Percentiles rank a stretch among this genome's conserved stretches.
phyloP scores from a whole-genome alignment of 805 yeast species.

The Kodamaea lidongshanica region DNA sequence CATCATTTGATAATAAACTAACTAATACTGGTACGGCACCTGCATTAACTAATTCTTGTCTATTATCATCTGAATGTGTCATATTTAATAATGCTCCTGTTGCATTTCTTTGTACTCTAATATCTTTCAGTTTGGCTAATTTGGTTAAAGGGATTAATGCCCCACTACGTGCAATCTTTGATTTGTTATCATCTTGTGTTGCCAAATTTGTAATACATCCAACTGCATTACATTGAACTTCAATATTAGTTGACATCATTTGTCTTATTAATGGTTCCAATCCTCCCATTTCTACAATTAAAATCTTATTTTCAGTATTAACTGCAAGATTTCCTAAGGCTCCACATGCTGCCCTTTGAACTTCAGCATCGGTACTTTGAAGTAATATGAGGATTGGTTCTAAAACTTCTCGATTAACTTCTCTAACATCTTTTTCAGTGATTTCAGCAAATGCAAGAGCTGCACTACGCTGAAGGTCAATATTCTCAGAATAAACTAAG shows the following conservation, averaged over 20 bases:
- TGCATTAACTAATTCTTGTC: slow-evolving; percentile 94
- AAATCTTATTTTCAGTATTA: slow-evolving; percentile 84
- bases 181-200: slow-evolving; percentile 94
- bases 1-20: slow-evolving; percentile 73
- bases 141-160: slow-evolving; percentile 92
- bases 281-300: slow-evolving; percentile 98
- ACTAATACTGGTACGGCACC: slow-evolving; percentile 98
- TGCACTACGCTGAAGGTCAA: slow-evolving; percentile 93
- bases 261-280: slow-evolving; percentile 93
- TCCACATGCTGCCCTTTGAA: slow-evolving; percentile 97
- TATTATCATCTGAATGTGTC: slow-evolving; percentile 96
- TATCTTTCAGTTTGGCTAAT: slow-evolving; percentile 88
- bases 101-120: slow-evolving; percentile 96
- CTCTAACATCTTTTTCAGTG: slow-evolving; percentile 90
- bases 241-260: slow-evolving; percentile 95
- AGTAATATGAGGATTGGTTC: slow-evolving; percentile 88
- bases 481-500: slow-evolving; percentile 87
- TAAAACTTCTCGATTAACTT: slow-evolving; percentile 83
- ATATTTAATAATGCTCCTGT: slow-evolving; percentile 96
- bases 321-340: slow-evolving; percentile 98
- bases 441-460: slow-evolving; percentile 98
- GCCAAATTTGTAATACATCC: slow-evolving; percentile 98
- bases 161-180: slow-evolving; percentile 93
- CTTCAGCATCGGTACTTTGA: slow-evolving; percentile 86
- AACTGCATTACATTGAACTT: slow-evolving; percentile 98